Base-by-base conservation (phyloP, 1,139 yeast genomes). In the Blastobotrys buckinghamii region DNA sequence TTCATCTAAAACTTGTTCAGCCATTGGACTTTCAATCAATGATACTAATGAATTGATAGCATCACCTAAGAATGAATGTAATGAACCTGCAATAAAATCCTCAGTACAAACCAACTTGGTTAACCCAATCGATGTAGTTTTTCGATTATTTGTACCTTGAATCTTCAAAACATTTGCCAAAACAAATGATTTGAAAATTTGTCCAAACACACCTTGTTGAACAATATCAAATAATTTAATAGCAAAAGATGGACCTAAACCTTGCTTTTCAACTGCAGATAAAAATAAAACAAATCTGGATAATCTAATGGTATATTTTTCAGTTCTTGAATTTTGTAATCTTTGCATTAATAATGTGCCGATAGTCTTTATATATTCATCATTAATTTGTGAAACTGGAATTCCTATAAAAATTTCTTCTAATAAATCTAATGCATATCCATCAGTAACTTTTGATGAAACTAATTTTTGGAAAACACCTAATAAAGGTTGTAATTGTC, bases 401-500 rank as follows among this genome's bases (percentile, higher is more conserved):
- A 89, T 69, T 52, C 76, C 71, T 43, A 79, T 63, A 48, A 90
- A 66, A 42, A 94, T 80, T 8, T 77, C 71, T 63, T 86, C 92
- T 43, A 94, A 69, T 42, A 94, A 71, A 52, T 92, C 97, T 63
- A 94, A 84, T 2, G 97, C 97, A 60, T 81, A 77, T 37, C 70
- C 68, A 59, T 92, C 97, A 60, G 88, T 84, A 16, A 79, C 77
- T 59, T 84, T 85, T 0, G 97, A 87, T 1, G 97, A 81, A 48
- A 92, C 80, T 54, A 94, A 73, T 63, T 90, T 89, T 70, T 94
- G 98, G 73, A 88, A 94, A n/a, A 94, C 95, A 42, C 99, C 99
- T 47, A 94, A 72, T 36, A 94, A 77, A 3, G 97, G 96, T 33
- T 84, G 78, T 48, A 90, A 66, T 41, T 70, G 73, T 17, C 59